phyloP scores from a whole-genome alignment of 352 stramenopile genomes.

The Globisporangium carolinianum region DNA sequence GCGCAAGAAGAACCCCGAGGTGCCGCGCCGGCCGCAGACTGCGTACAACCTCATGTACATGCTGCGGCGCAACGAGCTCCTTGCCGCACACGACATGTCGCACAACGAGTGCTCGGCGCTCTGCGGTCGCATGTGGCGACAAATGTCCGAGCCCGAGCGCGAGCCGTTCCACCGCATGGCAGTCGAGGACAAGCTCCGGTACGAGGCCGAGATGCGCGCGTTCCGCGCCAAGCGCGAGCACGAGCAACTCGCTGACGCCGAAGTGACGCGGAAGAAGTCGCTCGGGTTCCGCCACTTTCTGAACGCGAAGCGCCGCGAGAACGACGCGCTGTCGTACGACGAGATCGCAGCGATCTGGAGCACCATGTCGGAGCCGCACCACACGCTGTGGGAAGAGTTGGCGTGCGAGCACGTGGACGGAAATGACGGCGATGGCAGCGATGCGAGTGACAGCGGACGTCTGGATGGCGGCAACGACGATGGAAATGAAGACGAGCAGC shows the following conservation, averaged over 20 bases:
- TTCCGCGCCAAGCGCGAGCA: slow-evolving; percentile 16
- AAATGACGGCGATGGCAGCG: slow-evolving; percentile 3
- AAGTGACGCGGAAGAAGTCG: slow-evolving; percentile 13
- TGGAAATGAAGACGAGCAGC: slow-evolving; percentile 10
- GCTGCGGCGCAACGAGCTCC: slow-evolving; percentile 41
- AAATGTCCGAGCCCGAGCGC: slow-evolving; percentile 43
- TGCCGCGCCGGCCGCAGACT: slow-evolving; percentile 30
- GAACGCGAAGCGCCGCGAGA: slow-evolving; percentile 22
- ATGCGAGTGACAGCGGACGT: neutral
- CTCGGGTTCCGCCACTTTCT: slow-evolving; percentile 29
- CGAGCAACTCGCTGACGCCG: slow-evolving; percentile 9
- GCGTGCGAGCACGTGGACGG: slow-evolving; percentile 14
- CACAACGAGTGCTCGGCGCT: slow-evolving; percentile 61
- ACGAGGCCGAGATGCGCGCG: slow-evolving; percentile 26
- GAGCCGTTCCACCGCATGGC: slow-evolving; percentile 53
- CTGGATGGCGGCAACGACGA: too few relatives aligned
- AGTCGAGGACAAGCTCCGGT: slow-evolving; percentile 40
- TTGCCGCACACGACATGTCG: slow-evolving; percentile 47
- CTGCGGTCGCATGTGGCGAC: slow-evolving; percentile 47
- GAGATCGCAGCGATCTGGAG: slow-evolving; percentile 27
- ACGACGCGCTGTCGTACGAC: slow-evolving; percentile 16
- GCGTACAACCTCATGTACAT: slow-evolving; percentile 67
- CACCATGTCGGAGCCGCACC: slow-evolving; percentile 26
- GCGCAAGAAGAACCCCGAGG: slow-evolving; percentile 17
- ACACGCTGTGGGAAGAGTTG: slow-evolving; percentile 31